A percentile compares a stretch with the other conserved stretches of the same genome.
Conservation (phyloP, 768 basidiomycete genomes). For the Suillus hirtellus region DNA sequence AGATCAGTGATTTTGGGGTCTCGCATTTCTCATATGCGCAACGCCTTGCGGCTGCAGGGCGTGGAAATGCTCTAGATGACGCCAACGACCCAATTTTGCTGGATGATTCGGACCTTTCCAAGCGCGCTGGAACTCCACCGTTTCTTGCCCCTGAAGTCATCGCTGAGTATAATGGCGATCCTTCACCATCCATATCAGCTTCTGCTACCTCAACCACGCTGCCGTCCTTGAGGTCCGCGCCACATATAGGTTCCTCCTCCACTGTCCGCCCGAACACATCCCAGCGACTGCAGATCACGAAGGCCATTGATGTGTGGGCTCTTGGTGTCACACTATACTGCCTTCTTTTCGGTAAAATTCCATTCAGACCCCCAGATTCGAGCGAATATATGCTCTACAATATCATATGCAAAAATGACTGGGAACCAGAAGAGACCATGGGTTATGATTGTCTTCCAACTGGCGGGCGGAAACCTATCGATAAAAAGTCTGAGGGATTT, state of each 20-base stretch:
- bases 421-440: slow-evolving; percentile 66
- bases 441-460: slow-evolving; percentile 68
- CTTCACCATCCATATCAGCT: slow-evolving; percentile 34
- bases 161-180: slow-evolving; percentile 52
- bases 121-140: slow-evolving; percentile 92
- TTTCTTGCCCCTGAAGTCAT: slow-evolving; percentile 97
- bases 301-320: slow-evolving; percentile 97
- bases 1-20: slow-evolving; percentile 98
- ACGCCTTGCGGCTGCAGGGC: slow-evolving; percentile 64
- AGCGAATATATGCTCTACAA: slow-evolving; percentile 79
- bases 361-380: slow-evolving; percentile 61
- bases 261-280: slow-evolving; percentile 29
- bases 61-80: slow-evolving; percentile 40
- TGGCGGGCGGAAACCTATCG: slow-evolving; percentile 55
- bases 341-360: slow-evolving; percentile 84
- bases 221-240: slow-evolving; percentile 29
- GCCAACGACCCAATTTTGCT: slow-evolving; percentile 64
- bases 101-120: slow-evolving; percentile 84
- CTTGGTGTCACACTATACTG: slow-evolving; percentile 95
- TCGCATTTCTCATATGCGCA: slow-evolving; percentile 95
- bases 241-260: slow-evolving; percentile 31
- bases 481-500: slow-evolving; percentile 51
- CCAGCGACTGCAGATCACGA: slow-evolving; percentile 65
- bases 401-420: slow-evolving; percentile 76
- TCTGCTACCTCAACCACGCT: slow-evolving; percentile 33